phyloP scores from a whole-genome alignment of 768 basidiomycete genomes.

The Gloeostereum incarnatum region DNA sequence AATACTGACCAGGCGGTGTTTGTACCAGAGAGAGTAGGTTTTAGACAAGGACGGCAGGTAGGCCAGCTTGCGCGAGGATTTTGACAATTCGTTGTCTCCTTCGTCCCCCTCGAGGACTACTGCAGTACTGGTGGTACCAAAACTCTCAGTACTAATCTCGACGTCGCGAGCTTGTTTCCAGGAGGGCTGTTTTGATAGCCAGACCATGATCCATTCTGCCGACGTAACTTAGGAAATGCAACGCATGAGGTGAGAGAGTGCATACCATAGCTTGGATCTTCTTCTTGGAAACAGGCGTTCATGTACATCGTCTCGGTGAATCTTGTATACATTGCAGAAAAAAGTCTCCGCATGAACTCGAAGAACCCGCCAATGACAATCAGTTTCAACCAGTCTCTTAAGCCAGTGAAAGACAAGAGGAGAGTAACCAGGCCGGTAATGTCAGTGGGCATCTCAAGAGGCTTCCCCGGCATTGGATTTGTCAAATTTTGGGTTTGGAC shows the following conservation, averaged over 20 bases:
- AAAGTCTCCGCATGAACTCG: constrained; percentile 45
- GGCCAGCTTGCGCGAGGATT: constrained; percentile 22
- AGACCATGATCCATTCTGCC: constrained; percentile 62
- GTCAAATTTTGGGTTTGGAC: too few species aligned
- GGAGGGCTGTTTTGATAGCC: constrained; percentile 54
- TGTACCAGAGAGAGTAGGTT: constrained; percentile 39
- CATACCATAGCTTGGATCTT: constrained; percentile 50
- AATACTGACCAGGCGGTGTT: constrained; percentile 30
- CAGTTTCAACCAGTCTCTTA: constrained; percentile 58
- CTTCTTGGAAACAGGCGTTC: constrained; percentile 50
- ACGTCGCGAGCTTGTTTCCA: constrained; percentile 49
- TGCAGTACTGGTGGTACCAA: constrained; percentile 21
- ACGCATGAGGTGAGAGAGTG: constrained; percentile 1
- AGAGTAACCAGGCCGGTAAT: constrained; percentile 28
- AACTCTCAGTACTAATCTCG: constrained; percentile 35
- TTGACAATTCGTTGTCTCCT: constrained; percentile 15
- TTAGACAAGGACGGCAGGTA: constrained; percentile 32
- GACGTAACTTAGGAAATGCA: constrained; percentile 4
- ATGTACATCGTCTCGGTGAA: constrained; percentile 47
- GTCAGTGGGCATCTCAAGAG: constrained; percentile 10
- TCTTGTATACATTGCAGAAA: constrained; percentile 30
- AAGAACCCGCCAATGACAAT: constrained; percentile 52
- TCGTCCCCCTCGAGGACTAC: constrained; percentile 28
- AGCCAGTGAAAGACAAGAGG: constrained; percentile 42
- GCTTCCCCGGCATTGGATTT: too few species aligned